Evolutionary conservation across 2,329 filamentous ascomycete species (phyloP).

Genomic region (Pseudogymnoascus destructans): DNA sequence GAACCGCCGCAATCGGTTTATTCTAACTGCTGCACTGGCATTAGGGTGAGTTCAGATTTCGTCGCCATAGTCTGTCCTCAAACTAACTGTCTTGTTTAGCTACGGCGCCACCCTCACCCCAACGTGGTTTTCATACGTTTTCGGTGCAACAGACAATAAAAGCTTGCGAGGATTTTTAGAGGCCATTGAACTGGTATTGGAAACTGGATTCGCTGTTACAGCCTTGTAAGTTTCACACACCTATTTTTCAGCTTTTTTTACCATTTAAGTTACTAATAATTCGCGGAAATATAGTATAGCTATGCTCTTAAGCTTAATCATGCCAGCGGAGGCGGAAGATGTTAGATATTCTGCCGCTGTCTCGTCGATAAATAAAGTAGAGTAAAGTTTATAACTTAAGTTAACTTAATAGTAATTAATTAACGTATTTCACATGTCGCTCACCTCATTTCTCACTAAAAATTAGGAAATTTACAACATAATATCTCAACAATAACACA

Average conservation of each 20-base stretch:
- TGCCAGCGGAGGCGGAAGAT: background rate
- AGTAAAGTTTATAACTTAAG: background rate
- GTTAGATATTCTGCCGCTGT: background rate
- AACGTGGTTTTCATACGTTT: constrained; percentile 56
- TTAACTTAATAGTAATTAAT: background rate
- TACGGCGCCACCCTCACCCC: constrained; percentile 56
- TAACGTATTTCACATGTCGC: too few species aligned
- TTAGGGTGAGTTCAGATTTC: constrained; percentile 37
- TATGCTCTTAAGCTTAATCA: background rate
- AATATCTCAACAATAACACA: too few species aligned
- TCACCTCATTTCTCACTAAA: too few species aligned
- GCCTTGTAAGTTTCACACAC: constrained; percentile 29
- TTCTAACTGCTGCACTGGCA: constrained; percentile 61
- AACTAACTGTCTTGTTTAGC: background rate
- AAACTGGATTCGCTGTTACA: constrained; percentile 61
- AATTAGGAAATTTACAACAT: too few species aligned
- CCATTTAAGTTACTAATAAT: background rate
- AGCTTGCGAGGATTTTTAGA: constrained; percentile 61
- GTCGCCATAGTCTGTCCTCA: background rate
- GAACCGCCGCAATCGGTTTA: constrained; percentile 69
- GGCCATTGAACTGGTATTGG: constrained; percentile 59
- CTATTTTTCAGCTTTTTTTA: background rate
- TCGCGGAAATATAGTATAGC: background rate
- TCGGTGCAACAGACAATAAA: constrained; percentile 53
- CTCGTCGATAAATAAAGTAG: background rate